Evolutionary conservation across 2,329 filamentous ascomycete genomes (phyloP).

Genomic region (Emmonsiellopsis sp.): DNA sequence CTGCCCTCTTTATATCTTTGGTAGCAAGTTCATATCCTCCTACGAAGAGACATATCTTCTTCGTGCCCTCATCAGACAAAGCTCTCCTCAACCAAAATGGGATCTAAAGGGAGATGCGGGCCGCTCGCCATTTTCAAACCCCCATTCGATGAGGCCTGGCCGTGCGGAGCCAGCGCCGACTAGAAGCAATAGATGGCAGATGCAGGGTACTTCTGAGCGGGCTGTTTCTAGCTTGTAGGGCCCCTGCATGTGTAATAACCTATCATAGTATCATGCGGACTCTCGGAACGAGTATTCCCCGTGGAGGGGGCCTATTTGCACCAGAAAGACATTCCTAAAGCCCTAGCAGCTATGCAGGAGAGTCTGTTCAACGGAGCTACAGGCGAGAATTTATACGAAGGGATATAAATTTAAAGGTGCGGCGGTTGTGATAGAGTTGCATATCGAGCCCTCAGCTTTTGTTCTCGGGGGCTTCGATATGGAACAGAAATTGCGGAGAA

Average conservation of each 20-base stretch:
- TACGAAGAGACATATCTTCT: background rate
- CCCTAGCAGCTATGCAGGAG: no score
- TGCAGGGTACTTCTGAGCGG: background rate
- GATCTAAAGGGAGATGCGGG: background rate
- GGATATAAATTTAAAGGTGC: no score
- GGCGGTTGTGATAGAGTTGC: no score
- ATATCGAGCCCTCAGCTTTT: background rate
- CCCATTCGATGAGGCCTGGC: background rate
- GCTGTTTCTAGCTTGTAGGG: background rate
- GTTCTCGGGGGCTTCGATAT: background rate
- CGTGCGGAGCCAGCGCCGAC: background rate
- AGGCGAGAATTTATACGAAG: no score
- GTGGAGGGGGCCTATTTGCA: background rate
- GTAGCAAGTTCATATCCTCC: background rate
- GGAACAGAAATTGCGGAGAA: background rate
- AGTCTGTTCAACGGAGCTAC: no score
- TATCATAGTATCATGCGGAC: background rate
- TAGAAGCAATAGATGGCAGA: background rate
- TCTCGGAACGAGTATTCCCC: background rate
- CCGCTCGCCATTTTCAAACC: background rate
- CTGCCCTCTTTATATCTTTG: background rate
- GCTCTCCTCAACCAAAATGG: background rate
- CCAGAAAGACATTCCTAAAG: background rate
- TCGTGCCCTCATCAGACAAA: background rate
- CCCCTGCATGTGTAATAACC: background rate